phyloP scores from a whole-genome alignment of 2,329 filamentous ascomycete genomes.

The Diplodia sapinea region DNA sequence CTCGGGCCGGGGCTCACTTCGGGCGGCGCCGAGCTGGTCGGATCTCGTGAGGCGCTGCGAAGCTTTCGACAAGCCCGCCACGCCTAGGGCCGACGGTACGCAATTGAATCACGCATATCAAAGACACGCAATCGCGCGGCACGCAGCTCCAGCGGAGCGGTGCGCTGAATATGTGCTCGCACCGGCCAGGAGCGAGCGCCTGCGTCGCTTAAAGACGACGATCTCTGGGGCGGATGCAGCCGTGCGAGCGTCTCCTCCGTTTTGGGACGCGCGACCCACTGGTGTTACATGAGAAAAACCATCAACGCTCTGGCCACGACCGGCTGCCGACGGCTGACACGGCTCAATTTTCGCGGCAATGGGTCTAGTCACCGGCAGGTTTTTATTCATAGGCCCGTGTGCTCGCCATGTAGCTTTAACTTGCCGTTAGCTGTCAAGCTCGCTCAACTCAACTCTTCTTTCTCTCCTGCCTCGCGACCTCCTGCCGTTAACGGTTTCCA shows the following conservation, averaged over 20 bases:
- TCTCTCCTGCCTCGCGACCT: constrained; percentile 20
- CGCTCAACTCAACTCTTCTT: constrained; percentile 1
- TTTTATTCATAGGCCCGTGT: constrained; percentile 27
- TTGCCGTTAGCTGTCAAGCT: constrained; percentile 27
- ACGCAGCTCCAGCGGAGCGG: constrained; percentile 12
- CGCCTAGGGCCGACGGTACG: constrained; percentile 5
- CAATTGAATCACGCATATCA: constrained; percentile 17
- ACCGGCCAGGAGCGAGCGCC: constrained; percentile 16
- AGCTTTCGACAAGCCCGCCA: constrained; percentile 27
- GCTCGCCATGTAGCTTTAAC: constrained; percentile 26
- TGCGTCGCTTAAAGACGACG: constrained; percentile 15
- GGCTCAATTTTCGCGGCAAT: constrained; percentile 16
- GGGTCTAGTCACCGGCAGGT: constrained; percentile 17
- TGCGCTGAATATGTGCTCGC: constrained; percentile 1
- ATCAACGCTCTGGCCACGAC: constrained; percentile 7
- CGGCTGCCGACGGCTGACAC: constrained; percentile 21
- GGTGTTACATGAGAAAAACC: constrained; percentile 31
- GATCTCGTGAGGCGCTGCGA: constrained; percentile 8
- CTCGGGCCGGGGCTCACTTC: constrained; percentile 25
- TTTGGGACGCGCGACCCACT: constrained; percentile 28
- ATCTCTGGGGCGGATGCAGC: constrained; percentile 13
- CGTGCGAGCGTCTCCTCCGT: constrained; percentile 22
- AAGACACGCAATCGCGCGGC: neutral
- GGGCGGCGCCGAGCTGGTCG: neutral
- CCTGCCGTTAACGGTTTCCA: constrained; percentile 29